Conservation (phyloP, 257 asterid species). For the Nicotiana undulata region DNA sequence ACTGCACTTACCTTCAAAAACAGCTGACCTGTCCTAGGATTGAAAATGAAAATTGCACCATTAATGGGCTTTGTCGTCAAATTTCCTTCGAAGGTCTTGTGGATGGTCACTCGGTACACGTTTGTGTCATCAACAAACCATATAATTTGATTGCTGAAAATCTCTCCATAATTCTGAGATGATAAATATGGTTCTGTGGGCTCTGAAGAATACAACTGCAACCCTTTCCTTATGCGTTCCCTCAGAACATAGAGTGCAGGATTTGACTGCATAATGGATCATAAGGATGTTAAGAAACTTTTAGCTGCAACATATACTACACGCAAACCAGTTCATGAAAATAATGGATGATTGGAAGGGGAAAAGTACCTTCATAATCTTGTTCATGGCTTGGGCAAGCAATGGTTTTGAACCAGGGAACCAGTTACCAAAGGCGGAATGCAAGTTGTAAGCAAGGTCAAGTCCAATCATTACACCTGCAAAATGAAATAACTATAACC, state of each 20-base stretch:
- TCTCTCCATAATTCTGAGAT: constrained; percentile 98
- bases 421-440: constrained; percentile 99
- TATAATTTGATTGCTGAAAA: constrained; percentile 94
- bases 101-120: constrained; percentile 95
- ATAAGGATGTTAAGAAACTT: neutral
- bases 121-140: constrained; percentile 99
- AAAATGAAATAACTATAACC: constrained; percentile 2
- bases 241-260: constrained; percentile 93
- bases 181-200: constrained; percentile 98
- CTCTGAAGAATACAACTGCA: constrained; percentile 95
- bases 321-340: neutral
- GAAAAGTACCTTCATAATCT: constrained; percentile 84
- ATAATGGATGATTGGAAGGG: neutral
- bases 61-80: constrained; percentile 93
- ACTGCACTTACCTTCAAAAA: constrained; percentile 62
- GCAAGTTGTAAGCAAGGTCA: constrained; percentile 93
- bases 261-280: constrained; percentile 58
- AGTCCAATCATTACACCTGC: constrained; percentile 98
- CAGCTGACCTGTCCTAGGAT: constrained; percentile 95
- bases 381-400: constrained; percentile 99
- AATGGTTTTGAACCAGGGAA: constrained; percentile 99
- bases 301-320: neutral
- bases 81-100: constrained; percentile 98
- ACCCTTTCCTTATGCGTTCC: constrained; percentile 93
- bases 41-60: constrained; percentile 96